phyloP scores from a whole-genome alignment of 768 basidiomycete genomes.

The Chalciporus chontae region DNA sequence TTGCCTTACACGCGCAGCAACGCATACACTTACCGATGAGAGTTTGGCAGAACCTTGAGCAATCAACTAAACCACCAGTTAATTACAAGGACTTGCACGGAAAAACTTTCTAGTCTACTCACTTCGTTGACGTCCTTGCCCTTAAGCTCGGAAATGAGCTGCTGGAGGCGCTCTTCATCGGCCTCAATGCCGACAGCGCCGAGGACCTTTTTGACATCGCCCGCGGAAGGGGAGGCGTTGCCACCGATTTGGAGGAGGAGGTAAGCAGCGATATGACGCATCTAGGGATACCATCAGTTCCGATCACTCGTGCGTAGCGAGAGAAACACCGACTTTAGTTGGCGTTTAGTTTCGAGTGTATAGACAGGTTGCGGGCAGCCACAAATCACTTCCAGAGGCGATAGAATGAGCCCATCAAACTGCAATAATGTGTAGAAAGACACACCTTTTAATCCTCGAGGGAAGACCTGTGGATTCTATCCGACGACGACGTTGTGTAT shows the following conservation, averaged over 20 bases:
- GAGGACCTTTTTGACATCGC: slow-evolving; percentile 87
- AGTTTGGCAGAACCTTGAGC: slow-evolving; percentile 90
- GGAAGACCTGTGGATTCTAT: slow-evolving; percentile 96
- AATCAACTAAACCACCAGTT: slow-evolving; percentile 60
- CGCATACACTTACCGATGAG: slow-evolving; percentile 66
- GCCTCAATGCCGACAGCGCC: slow-evolving; percentile 82
- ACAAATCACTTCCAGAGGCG: slow-evolving; percentile 72
- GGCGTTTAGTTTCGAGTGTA: slow-evolving; percentile 27
- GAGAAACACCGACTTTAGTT: slow-evolving; percentile 41
- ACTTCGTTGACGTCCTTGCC: slow-evolving; percentile 88
- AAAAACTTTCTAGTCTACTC: slow-evolving; percentile 21
- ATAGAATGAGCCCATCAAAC: slow-evolving; percentile 12
- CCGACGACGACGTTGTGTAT: slow-evolving; percentile 48
- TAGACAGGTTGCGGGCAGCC: slow-evolving; percentile 64
- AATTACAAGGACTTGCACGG: background rate
- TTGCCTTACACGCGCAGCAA: background rate
- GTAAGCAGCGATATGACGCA: slow-evolving; percentile 95
- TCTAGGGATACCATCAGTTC: slow-evolving; percentile 39
- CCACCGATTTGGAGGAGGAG: slow-evolving; percentile 95
- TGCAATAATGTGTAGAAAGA: background rate
- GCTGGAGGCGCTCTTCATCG: slow-evolving; percentile 76
- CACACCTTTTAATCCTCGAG: slow-evolving; percentile 75
- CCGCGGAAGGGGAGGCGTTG: slow-evolving; percentile 80
- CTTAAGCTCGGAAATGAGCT: slow-evolving; percentile 83
- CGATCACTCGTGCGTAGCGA: background rate